Evolutionary conservation across 2,329 filamentous ascomycete species (phyloP).

Genomic region (Fonsecaea pedrosoi): DNA sequence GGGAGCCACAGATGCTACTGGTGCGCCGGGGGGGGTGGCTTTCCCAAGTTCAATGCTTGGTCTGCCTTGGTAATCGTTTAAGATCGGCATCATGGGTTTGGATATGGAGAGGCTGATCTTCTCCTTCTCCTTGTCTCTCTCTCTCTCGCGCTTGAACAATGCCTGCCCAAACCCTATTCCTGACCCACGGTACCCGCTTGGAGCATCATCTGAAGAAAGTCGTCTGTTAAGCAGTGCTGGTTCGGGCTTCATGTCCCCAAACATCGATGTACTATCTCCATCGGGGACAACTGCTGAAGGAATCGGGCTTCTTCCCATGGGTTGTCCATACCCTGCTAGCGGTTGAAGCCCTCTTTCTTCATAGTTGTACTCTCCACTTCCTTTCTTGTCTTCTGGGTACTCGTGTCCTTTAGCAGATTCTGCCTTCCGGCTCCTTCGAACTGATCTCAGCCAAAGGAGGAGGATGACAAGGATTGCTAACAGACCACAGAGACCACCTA

Average conservation of each 20-base stretch:
- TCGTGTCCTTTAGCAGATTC: slow-evolving; percentile 57
- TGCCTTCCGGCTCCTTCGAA: slow-evolving; percentile 59
- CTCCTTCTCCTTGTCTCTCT: slow-evolving; percentile 37
- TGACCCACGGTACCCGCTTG: slow-evolving; percentile 29
- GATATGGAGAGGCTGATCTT: slow-evolving; percentile 36
- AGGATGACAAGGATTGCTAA: slow-evolving; percentile 72
- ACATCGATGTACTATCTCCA: slow-evolving; percentile 45
- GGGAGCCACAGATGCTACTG: slow-evolving; percentile 23
- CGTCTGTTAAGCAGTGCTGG: slow-evolving; percentile 45
- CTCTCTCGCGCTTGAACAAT: slow-evolving; percentile 37
- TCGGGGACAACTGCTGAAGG: slow-evolving; percentile 45
- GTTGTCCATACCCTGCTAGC: slow-evolving; percentile 50
- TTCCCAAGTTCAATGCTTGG: slow-evolving; percentile 39
- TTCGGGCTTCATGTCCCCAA: slow-evolving; percentile 44
- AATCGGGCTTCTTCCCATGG: slow-evolving; percentile 53
- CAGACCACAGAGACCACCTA: slow-evolving; percentile 80
- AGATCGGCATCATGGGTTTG: slow-evolving; percentile 39
- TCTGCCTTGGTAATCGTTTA: slow-evolving; percentile 36
- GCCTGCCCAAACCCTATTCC: slow-evolving; percentile 34
- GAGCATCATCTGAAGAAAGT: slow-evolving; percentile 33
- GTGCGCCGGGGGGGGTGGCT: slow-evolving; percentile 26
- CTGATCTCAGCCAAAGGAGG: slow-evolving; percentile 71
- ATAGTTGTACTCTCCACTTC: slow-evolving; percentile 46
- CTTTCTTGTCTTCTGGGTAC: slow-evolving; percentile 64
- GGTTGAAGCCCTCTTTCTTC: slow-evolving; percentile 55